Percentiles rank a stretch among this genome's conserved stretches.
phyloP scores from a whole-genome alignment of 2,329 filamentous ascomycete genomes.

The Elsinoe necatrix region DNA sequence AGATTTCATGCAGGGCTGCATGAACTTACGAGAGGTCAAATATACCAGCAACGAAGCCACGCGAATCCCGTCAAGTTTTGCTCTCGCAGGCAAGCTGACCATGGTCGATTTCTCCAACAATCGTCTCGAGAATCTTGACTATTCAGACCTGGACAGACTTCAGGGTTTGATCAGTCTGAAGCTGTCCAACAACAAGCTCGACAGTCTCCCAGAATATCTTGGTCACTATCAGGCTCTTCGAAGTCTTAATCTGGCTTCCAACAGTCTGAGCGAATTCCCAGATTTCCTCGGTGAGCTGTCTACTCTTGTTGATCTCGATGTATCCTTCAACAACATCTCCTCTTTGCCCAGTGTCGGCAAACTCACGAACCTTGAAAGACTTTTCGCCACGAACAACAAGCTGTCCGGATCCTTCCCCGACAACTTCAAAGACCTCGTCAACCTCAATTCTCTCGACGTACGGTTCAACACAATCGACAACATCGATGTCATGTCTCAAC shows the following conservation, averaged over 20 bases:
- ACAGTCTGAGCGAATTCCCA: conserved; percentile 78
- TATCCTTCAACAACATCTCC: conserved; percentile 91
- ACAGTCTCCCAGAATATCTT: conserved; percentile 71
- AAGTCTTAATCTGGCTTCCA: conserved; percentile 86
- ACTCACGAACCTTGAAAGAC: conserved; percentile 70
- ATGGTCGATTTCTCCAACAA: conserved; percentile 96
- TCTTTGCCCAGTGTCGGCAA: conserved; percentile 71
- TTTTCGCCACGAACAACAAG: conserved; percentile 94
- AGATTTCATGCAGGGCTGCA: conserved; percentile 92
- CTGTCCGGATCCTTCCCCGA: conserved; percentile 64
- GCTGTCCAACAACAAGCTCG: conserved; percentile 85
- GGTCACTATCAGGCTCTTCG: conserved; percentile 68
- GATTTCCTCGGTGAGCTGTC: conserved; percentile 73
- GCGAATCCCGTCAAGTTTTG: conserved; percentile 73
- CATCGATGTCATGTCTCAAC: conserved; percentile 75
- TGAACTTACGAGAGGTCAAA: conserved; percentile 87
- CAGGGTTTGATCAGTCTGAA: conserved; percentile 77
- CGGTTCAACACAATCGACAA: conserved; percentile 85
- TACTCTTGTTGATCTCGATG: conserved; percentile 81
- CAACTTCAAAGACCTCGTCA: conserved; percentile 63
- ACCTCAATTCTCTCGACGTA: conserved; percentile 82
- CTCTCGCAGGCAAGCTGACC: conserved; percentile 70
- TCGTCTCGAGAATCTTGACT: conserved; percentile 74
- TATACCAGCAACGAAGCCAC: conserved; percentile 91
- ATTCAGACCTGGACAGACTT: conserved; percentile 70